Evolutionary conservation across 768 basidiomycete genomes (phyloP).

Genomic region (Strobilomyces dryophilus): DNA sequence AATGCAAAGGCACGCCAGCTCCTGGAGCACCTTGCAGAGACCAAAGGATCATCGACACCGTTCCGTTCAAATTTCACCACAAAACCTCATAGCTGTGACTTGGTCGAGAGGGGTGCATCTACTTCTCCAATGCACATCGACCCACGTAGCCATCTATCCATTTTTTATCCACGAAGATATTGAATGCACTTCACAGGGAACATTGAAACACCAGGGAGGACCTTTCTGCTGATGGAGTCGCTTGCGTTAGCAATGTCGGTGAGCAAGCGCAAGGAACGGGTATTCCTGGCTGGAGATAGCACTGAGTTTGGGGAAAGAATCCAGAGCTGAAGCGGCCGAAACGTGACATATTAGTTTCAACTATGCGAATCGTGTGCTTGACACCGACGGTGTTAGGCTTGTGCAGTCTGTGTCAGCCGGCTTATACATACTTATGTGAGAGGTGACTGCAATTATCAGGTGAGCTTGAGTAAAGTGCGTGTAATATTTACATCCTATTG

Average conservation of each 20-base stretch:
- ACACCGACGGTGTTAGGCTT: too few relatives aligned
- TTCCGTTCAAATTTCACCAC: not conserved
- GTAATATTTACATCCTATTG: not conserved
- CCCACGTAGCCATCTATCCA: constrained; percentile 7
- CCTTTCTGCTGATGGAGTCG: constrained; percentile 18
- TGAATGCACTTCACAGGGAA: constrained; percentile 7
- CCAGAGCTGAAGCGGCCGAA: not conserved
- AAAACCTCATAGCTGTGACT: not conserved
- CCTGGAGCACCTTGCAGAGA: not conserved
- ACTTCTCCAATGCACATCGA: constrained; percentile 4
- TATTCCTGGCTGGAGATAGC: constrained; percentile 16
- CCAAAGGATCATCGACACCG: not conserved
- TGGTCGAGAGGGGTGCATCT: not conserved
- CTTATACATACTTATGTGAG: too few relatives aligned
- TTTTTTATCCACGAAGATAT: not conserved
- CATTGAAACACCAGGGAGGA: constrained; percentile 18
- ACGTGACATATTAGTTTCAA: not conserved
- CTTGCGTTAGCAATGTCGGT: constrained; percentile 17
- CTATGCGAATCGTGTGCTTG: not conserved
- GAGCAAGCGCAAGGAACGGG: constrained; percentile 22
- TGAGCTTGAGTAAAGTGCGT: not conserved
- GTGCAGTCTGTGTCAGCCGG: too few relatives aligned
- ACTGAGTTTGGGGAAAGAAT: not conserved
- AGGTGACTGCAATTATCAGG: not conserved
- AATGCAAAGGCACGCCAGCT: constrained; percentile 15